Base-by-base conservation (phyloP, 1,284 basidiomycete genomes). In the Neolentinus lepideus region DNA sequence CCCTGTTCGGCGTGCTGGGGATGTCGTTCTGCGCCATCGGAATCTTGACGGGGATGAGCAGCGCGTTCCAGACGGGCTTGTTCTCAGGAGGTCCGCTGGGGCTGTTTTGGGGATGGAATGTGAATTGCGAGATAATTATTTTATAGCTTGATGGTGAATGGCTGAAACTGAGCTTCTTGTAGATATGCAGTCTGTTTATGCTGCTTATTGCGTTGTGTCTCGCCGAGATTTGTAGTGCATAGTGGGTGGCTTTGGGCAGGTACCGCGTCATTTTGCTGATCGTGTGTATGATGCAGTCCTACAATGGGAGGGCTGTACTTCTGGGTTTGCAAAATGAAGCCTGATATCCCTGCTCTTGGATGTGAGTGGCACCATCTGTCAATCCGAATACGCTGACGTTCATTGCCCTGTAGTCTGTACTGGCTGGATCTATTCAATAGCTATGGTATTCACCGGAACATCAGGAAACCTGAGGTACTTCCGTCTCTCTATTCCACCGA, bases 51-150 rank as follows among this genome's bases (percentile, higher is more conserved):
- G 80, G 81, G 26, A 83, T 81, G 79, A 79, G 77, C 53, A 80
- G 74, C 51, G 75, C 76, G 8, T 81, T 82, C 59, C 81, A 83
- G 62, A 81, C 81, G 0, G 80, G 81, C 0, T 65, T 81, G 31
- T 80, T 83, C 64, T 79, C 78, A 31, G 81, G 81, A 2, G 81
- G 81, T 2, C 81, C 81, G 2, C 64, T 83, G 31, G 79, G 81
- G 1, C 63, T 82, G 58, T 83, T 83, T 62, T 83, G 80, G 80
- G 81, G 79, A n/a, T 83, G 81, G 81, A 83, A 83, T 63, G 81
- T 82, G 60, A 59, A 76, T 69, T 25, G 31, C 33, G 29, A 31
- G 29, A 31, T 12, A 31, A n/a, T n/a, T n/a, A n/a, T n/a, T n/a
- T 12, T 31, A 31, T 31, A n/a, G 29, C 29, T 12, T 31, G 29